Evolutionary conservation across 2,329 filamentous ascomycete genomes (phyloP).

Genomic region (Apiospora pterosperma): DNA sequence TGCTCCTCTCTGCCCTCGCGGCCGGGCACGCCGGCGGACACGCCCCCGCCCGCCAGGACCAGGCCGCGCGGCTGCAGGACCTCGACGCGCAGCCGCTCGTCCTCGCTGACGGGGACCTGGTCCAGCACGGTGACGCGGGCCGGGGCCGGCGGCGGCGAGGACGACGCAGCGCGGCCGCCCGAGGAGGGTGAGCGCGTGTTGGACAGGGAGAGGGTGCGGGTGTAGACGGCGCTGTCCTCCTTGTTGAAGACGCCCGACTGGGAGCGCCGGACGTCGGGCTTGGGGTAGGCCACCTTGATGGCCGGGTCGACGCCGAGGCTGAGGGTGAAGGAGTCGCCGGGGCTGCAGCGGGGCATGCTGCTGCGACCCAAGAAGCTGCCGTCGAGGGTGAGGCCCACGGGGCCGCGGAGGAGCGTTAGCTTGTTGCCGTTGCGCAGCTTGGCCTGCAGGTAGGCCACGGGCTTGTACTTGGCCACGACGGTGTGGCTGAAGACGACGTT

Average conservation of each 20-base stretch:
- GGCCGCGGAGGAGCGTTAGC: conserved; percentile 53
- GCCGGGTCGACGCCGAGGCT: conserved; percentile 58
- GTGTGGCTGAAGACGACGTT: conserved; percentile 53
- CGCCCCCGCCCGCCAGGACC: conserved; percentile 30
- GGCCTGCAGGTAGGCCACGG: conserved; percentile 57
- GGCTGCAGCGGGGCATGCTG: conserved; percentile 50
- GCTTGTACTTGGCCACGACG: conserved; percentile 57
- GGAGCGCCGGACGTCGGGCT: conserved; percentile 49
- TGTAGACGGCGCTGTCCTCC: conserved; percentile 49
- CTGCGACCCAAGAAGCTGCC: conserved; percentile 59
- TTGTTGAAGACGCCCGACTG: conserved; percentile 48
- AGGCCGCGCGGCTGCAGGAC: conserved; percentile 48
- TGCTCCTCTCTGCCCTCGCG: conserved; percentile 27
- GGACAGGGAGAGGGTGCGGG: conserved; percentile 43
- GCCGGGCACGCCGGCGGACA: conserved; percentile 32
- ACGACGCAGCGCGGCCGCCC: conserved; percentile 22
- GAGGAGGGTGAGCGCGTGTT: conserved; percentile 42
- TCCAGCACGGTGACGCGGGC: conserved; percentile 52
- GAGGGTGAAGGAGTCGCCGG: conserved; percentile 51
- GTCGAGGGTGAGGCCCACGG: conserved; percentile 58
- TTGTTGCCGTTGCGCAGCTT: conserved; percentile 52
- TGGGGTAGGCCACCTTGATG: conserved; percentile 52
- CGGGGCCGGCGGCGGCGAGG: background rate
- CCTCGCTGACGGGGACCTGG: conserved; percentile 60
- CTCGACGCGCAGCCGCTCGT: conserved; percentile 53